phyloP scores from a whole-genome alignment of 2,329 filamentous ascomycete genomes.

The Lasiodiplodia gonubiensis region DNA sequence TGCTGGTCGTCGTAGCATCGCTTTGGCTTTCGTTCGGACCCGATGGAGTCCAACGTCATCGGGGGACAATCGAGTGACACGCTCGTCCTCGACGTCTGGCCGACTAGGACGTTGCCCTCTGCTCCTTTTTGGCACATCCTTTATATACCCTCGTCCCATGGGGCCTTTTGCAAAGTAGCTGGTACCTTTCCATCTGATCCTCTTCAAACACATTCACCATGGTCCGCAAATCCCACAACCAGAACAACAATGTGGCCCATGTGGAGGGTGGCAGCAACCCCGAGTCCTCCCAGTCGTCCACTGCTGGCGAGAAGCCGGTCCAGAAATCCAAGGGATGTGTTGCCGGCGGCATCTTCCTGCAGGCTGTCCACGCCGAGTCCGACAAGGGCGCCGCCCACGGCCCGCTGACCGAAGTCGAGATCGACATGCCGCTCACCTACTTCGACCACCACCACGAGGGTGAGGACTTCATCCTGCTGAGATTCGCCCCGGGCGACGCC shows the following conservation, averaged over 20 bases:
- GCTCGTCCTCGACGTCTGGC: slow-evolving; percentile 9
- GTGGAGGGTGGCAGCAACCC: slow-evolving; percentile 22
- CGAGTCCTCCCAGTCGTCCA: slow-evolving; percentile 24
- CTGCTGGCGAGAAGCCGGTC: neutral
- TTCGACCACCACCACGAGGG: slow-evolving; percentile 49
- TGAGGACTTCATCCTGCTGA: slow-evolving; percentile 54
- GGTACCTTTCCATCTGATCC: slow-evolving; percentile 9
- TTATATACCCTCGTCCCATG: slow-evolving; percentile 22
- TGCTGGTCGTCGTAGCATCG: slow-evolving; percentile 18
- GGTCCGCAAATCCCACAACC: slow-evolving; percentile 19
- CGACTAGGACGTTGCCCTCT: neutral
- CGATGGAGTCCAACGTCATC: slow-evolving; percentile 29
- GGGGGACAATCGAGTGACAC: slow-evolving; percentile 25
- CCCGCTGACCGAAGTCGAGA: slow-evolving; percentile 51
- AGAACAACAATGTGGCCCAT: slow-evolving; percentile 25
- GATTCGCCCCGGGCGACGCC: slow-evolving; percentile 53
- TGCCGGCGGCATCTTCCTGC: slow-evolving; percentile 47
- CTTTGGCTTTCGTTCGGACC: slow-evolving; percentile 21
- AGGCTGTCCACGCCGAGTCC: slow-evolving; percentile 38
- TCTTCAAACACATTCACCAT: slow-evolving; percentile 14
- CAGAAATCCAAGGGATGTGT: slow-evolving; percentile 41
- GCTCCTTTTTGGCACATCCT: neutral
- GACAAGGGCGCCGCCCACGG: slow-evolving; percentile 37
- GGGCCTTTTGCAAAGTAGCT: neutral
- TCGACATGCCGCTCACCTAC: slow-evolving; percentile 58